Evolutionary conservation across 768 basidiomycete species (phyloP), one percentile per base, ranked within the genome.

Genomic region (Epithele typhae): DNA sequence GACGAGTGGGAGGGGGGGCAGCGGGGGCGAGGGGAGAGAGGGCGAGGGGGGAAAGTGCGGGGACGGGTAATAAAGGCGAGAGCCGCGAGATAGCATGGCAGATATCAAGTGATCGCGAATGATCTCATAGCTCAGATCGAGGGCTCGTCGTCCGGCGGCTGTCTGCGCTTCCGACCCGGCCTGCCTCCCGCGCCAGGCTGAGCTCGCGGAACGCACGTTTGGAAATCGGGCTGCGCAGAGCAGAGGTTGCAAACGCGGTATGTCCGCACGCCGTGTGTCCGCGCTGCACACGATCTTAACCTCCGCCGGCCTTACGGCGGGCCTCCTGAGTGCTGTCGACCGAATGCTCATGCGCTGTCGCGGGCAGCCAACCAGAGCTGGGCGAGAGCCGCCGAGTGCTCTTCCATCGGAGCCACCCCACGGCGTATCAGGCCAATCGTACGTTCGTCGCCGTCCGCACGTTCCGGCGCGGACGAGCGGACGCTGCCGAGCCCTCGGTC

Each of bases 281-380:
- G 27, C 14, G 14, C 27, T 14, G 27, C 14, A 14, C 7, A 30
- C 27, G 27, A 30, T 7, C n/a, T n/a, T 30, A 14, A 7, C 27
- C 27, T 7, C 27, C 27, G 27, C 52, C 68, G 67, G 67, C 48
- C 56, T 57, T 69, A 68, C 54, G 53, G 62, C 62, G 67, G 64
- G 19, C 33, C 33, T 21, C 27, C 7, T 14, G 27, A 30, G 27
- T 7, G 27, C 27, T 7, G 27, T 14, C 27, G 8, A 30, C 27
- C 8, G 27, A 7, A 7, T 7, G 27, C 27, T 30, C n/a, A n/a
- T n/a, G 27, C 27, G 27, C 27, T 30, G 27, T 30, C 27, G 27
- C 8, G 27, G 27, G 27, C 14, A 14, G 27, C 8, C 27, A 14
- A 30, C 8, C 27, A 30, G 27, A 7, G 27, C 8, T 30, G 27